Conservation (phyloP, 371 early-diverging fungal genomes). For the Smittium mucronatum region DNA sequence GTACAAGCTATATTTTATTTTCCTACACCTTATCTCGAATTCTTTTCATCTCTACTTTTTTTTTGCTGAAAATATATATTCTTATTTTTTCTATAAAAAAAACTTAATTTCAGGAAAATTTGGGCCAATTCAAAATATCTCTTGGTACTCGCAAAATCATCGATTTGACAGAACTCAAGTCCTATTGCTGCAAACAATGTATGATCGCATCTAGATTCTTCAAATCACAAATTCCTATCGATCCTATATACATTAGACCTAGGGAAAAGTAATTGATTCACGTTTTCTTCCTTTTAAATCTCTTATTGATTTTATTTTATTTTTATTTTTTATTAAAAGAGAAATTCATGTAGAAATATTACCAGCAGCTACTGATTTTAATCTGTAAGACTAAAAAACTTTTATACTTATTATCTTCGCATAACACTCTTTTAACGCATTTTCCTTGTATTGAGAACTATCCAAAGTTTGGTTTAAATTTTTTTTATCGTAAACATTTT, state of each 20-base stretch:
- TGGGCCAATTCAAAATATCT: neutral
- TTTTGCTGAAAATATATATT: neutral
- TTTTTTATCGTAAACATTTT: too few species aligned
- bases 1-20: neutral
- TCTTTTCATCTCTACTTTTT: neutral
- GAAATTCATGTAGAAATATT: neutral
- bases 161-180: neutral
- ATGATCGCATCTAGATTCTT: slow-evolving; percentile 2
- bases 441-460: too few species aligned
- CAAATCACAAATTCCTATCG: slow-evolving; percentile 1
- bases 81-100: too few species aligned
- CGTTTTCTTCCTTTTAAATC: neutral
- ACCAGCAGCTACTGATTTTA: neutral
- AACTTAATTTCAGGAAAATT: neutral
- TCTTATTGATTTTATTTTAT: slow-evolving; percentile 4
- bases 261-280: neutral
- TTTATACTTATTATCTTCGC: neutral
- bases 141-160: neutral
- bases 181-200: neutral
- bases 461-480: too few species aligned
- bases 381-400: neutral
- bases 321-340: neutral
- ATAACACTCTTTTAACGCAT: neutral
- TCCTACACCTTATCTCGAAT: neutral
- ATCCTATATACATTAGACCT: slow-evolving; percentile 4